phyloP scores from a whole-genome alignment of 2,329 filamentous ascomycete species.

The Xylaria sp. region DNA sequence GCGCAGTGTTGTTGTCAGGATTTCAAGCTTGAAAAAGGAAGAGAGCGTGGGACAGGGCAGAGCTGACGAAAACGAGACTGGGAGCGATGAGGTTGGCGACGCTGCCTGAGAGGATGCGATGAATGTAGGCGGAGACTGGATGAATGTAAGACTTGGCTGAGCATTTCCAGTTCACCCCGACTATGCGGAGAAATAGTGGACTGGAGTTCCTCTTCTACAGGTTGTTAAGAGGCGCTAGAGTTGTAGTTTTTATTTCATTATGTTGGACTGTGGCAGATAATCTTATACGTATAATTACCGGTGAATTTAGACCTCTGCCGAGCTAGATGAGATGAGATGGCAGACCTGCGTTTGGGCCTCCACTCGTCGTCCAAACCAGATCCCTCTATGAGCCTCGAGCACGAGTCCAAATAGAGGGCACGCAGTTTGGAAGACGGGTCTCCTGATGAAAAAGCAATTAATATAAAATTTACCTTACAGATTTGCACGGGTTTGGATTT shows the following conservation, averaged over 20 bases:
- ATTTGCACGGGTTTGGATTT: too few species aligned
- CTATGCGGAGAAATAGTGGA: too few species aligned
- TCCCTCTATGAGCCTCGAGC: slow-evolving; percentile 9
- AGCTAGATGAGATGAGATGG: slow-evolving; percentile 13
- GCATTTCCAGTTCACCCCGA: slow-evolving; percentile 2
- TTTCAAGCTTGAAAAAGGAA: too few species aligned
- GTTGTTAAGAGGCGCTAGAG: background rate
- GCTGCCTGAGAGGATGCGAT: slow-evolving; percentile 4
- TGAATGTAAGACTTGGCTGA: slow-evolving; percentile 6
- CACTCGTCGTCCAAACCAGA: slow-evolving; percentile 5
- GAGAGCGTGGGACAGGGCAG: too few species aligned
- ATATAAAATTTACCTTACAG: too few species aligned
- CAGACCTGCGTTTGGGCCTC: slow-evolving; percentile 14
- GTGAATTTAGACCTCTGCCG: slow-evolving; percentile 4
- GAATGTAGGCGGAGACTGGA: slow-evolving; percentile 1
- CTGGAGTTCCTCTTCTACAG: background rate
- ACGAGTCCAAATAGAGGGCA: too few species aligned
- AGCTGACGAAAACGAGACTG: background rate
- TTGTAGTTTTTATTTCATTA: slow-evolving; percentile 6
- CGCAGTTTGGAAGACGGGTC: too few species aligned
- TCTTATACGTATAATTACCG: slow-evolving; percentile 1
- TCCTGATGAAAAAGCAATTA: too few species aligned
- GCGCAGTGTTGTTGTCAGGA: too few species aligned
- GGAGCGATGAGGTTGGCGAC: slow-evolving; percentile 1
- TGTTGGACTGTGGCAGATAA: background rate